A percentile compares a stretch with the other conserved stretches of the same genome.
Evolutionary conservation across 495 filamentous ascomycete genomes (phyloP).

Genomic region (Penicillium salamii): DNA sequence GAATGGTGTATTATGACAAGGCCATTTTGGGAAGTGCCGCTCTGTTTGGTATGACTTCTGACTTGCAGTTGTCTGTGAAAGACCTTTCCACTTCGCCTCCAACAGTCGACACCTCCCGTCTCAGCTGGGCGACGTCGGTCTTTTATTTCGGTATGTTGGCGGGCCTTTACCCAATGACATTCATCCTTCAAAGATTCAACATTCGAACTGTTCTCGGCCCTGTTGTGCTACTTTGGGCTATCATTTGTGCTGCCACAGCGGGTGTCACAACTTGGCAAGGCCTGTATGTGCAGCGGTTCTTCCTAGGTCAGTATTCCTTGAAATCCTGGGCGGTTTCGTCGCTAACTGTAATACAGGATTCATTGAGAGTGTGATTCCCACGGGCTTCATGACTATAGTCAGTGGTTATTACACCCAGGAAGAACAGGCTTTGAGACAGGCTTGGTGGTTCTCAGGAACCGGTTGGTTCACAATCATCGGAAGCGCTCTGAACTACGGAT

Average conservation of each 20-base stretch:
- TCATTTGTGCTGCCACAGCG: constrained; percentile 66
- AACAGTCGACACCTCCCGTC: constrained; percentile 55
- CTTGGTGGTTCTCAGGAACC: constrained; percentile 67
- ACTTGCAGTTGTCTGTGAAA: constrained; percentile 54
- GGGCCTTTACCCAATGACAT: constrained; percentile 70
- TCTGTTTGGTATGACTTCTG: constrained; percentile 72
- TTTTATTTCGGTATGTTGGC: constrained; percentile 80
- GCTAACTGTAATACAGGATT: constrained; percentile 46
- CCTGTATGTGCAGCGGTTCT: constrained; percentile 68
- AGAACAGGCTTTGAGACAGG: constrained; percentile 64
- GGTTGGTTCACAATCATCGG: constrained; percentile 69
- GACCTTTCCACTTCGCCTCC: constrained; percentile 54
- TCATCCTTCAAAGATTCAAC: constrained; percentile 62
- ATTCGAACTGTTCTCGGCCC: constrained; percentile 59
- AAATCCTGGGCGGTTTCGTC: no score
- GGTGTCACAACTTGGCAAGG: constrained; percentile 62
- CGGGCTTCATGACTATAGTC: constrained; percentile 65
- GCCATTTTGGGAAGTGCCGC: constrained; percentile 70
- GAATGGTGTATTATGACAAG: constrained; percentile 78
- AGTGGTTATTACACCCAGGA: constrained; percentile 64
- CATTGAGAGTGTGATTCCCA: constrained; percentile 64
- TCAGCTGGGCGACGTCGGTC: constrained; percentile 72
- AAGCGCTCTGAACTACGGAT: constrained; percentile 65
- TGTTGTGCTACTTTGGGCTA: constrained; percentile 64
- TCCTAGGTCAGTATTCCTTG: constrained; percentile 43